Conservation (phyloP, 1,284 basidiomycete species). For the Microbotryum silenes-acaulis region DNA sequence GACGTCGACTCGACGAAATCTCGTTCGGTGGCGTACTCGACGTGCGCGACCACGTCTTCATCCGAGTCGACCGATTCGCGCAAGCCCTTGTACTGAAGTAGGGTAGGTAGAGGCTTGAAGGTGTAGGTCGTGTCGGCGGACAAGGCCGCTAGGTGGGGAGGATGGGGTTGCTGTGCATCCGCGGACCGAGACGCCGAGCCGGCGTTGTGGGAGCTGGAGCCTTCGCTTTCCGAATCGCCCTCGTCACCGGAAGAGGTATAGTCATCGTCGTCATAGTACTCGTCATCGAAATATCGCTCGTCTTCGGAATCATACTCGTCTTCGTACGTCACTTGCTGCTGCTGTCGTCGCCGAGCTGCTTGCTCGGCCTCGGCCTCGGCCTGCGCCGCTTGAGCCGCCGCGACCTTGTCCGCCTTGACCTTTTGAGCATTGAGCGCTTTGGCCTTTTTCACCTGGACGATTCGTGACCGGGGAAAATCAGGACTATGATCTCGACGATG, state of each 20-base stretch:
- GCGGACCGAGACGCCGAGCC: no score
- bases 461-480: neutral
- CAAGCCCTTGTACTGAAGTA: no score
- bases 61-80: neutral
- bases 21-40: neutral
- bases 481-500: neutral
- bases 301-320: conserved; percentile 2
- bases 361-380: neutral
- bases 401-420: neutral
- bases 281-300: neutral
- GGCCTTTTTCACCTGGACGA: neutral
- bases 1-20: neutral
- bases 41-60: neutral
- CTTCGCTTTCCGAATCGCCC: no score
- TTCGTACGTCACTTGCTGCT: neutral
- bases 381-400: neutral
- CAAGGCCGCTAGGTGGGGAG: no score
- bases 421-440: neutral
- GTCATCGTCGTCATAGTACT: neutral
- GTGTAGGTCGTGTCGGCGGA: no score
- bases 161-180: no score
- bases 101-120: no score
- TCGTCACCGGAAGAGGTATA: no score
- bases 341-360: neutral
- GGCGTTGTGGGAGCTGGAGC: no score